Conservation (phyloP, 495 filamentous ascomycete genomes). For the Sphaerosporella brunnea region DNA sequence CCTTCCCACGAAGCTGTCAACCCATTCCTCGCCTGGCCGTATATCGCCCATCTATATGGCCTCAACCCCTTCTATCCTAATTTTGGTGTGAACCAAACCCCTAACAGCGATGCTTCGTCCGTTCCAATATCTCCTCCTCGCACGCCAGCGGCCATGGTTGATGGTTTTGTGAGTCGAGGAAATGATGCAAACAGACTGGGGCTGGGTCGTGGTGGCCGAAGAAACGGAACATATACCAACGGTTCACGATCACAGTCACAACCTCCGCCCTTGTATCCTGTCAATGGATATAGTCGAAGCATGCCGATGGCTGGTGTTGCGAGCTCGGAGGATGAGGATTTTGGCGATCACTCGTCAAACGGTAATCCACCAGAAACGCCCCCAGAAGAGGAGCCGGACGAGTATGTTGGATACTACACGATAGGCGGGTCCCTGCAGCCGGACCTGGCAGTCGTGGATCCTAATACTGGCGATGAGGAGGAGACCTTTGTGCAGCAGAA, state of each 20-base stretch:
- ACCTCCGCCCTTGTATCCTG: slow-evolving; percentile 20
- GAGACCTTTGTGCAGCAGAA: slow-evolving; percentile 26
- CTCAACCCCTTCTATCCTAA: background rate
- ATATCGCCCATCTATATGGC: slow-evolving; percentile 1
- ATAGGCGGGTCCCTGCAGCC: slow-evolving; percentile 38
- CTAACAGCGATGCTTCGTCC: background rate
- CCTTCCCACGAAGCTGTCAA: slow-evolving; percentile 1
- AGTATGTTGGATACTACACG: slow-evolving; percentile 48
- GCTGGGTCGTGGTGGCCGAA: slow-evolving; percentile 12
- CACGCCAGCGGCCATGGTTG: slow-evolving; percentile 7
- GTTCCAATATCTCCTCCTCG: slow-evolving; percentile 9
- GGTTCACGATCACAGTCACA: slow-evolving; percentile 25
- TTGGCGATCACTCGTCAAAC: slow-evolving; percentile 31
- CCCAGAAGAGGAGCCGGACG: slow-evolving; percentile 35
- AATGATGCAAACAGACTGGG: slow-evolving; percentile 7
- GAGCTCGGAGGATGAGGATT: slow-evolving; percentile 26
- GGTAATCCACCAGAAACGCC: slow-evolving; percentile 31
- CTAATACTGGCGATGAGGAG: slow-evolving; percentile 26
- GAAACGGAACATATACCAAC: slow-evolving; percentile 10
- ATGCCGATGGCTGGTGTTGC: slow-evolving; percentile 14
- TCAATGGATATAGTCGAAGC: slow-evolving; percentile 14
- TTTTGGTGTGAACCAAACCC: background rate
- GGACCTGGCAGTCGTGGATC: slow-evolving; percentile 24
- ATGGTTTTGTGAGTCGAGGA: slow-evolving; percentile 6
- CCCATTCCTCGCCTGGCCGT: background rate